Percentiles rank a stretch among this genome's conserved stretches.
Evolutionary conservation across 176 grass and related monocot species (phyloP).

Genomic region (Carex myosuroides): DNA sequence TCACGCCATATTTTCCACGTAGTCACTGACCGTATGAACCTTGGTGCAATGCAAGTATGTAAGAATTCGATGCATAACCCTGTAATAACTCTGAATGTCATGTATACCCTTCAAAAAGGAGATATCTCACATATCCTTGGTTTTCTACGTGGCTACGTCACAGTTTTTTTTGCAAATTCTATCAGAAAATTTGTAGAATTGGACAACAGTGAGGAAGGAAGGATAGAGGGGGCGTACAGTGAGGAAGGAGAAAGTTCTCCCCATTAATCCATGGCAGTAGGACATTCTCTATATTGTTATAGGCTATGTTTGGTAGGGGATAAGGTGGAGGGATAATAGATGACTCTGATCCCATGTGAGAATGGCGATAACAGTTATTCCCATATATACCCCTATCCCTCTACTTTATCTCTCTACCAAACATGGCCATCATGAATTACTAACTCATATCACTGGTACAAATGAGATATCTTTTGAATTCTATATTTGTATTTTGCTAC

Average conservation of each 20-base stretch:
- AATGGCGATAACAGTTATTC: neutral
- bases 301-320: too few species aligned
- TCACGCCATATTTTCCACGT: slow-evolving; percentile 89
- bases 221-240: neutral
- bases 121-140: neutral
- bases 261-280: neutral
- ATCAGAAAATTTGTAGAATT: slow-evolving; percentile 2
- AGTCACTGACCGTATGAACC: slow-evolving; percentile 95
- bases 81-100: neutral
- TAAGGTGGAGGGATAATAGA: neutral
- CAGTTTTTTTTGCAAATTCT: neutral
- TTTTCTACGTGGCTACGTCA: neutral
- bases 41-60: slow-evolving; percentile 96
- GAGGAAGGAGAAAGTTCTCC: neutral
- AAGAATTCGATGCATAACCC: neutral
- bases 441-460: neutral
- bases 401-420: neutral
- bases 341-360: neutral
- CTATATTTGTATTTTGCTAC: neutral
- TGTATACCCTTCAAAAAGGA: neutral
- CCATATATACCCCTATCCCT: neutral
- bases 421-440: neutral
- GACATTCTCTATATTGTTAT: neutral
- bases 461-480: neutral
- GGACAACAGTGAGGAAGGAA: neutral